These are phyloP conservation scores for Aulographum hederae DNA, from an alignment of 2,329 filamentous ascomycete genomes.

Conservation along the genomic window DNA sequence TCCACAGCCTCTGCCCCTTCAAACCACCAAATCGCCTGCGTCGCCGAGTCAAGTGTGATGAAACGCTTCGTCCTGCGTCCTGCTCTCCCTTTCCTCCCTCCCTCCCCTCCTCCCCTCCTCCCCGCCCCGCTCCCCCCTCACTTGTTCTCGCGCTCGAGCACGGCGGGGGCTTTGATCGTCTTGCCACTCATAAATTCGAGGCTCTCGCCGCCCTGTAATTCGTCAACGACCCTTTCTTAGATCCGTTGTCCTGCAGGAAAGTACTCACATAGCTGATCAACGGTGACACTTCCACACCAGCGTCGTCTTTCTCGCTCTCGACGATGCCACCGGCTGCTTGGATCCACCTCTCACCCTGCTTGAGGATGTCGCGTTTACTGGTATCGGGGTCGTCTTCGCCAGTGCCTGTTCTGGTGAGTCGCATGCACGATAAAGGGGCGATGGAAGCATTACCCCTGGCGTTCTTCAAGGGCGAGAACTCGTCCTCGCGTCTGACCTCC, in stretches of 20 bases:
- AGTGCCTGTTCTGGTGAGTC: conserved; percentile 37
- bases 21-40: too few species aligned
- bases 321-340: conserved; percentile 61
- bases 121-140: too few species aligned
- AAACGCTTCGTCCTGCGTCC: too few species aligned
- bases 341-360: conserved; percentile 75
- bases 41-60: too few species aligned
- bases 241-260: conserved; percentile 1
- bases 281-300: conserved; percentile 79
- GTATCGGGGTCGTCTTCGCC: conserved; percentile 91
- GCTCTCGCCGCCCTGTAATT: conserved; percentile 39
- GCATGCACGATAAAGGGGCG: too few species aligned
- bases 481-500: conserved; percentile 91
- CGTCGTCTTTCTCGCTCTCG: conserved; percentile 38
- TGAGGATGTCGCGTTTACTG: conserved; percentile 76
- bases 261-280: conserved; percentile 83
- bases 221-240: background rate
- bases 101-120: too few species aligned
- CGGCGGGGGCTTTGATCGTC: conserved; percentile 43
- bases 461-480: conserved; percentile 97
- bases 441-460: conserved; percentile 17
- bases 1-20: too few species aligned
- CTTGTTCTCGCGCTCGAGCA: conserved; percentile 43
- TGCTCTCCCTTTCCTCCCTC: too few species aligned
- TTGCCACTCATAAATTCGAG: conserved; percentile 40